phyloP scores from a whole-genome alignment of 2,329 filamentous ascomycete species.

The Byssoonygena ceratinophila region DNA sequence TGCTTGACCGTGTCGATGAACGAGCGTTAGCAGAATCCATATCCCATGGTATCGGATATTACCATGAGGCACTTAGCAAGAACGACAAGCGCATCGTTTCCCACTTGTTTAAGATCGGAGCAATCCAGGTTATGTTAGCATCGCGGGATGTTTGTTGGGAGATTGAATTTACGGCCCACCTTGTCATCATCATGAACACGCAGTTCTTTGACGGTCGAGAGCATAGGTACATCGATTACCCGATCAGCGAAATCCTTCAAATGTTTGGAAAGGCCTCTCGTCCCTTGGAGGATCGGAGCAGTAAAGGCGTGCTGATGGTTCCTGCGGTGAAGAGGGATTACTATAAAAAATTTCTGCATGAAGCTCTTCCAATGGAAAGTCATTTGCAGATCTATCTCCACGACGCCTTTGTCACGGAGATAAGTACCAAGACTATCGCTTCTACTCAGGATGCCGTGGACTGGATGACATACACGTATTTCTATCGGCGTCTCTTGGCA shows the following conservation, averaged over 20 bases:
- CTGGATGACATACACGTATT: constrained; percentile 97
- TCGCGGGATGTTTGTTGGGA: constrained; percentile 95
- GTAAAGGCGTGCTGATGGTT: constrained; percentile 91
- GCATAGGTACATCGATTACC: constrained; percentile 94
- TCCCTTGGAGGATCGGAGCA: constrained; percentile 64
- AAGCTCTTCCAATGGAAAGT: constrained; percentile 89
- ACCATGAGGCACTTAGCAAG: constrained; percentile 80
- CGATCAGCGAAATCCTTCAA: constrained; percentile 83
- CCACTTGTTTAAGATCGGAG: constrained; percentile 79
- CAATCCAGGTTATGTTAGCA: constrained; percentile 73
- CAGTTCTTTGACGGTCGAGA: constrained; percentile 95
- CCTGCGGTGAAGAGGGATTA: constrained; percentile 90
- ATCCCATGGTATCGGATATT: constrained; percentile 91
- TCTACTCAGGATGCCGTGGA: constrained; percentile 95
- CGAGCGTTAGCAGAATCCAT: constrained; percentile 78
- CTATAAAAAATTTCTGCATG: constrained; percentile 97
- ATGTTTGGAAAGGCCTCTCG: constrained; percentile 94
- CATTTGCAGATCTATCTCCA: constrained; percentile 84
- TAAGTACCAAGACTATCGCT: constrained; percentile 89
- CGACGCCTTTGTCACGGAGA: constrained; percentile 93
- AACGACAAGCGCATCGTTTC: constrained; percentile 91
- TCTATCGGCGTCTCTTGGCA: constrained; percentile 85
- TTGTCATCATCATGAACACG: constrained; percentile 94
- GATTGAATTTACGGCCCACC: constrained; percentile 72
- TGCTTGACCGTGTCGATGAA: constrained; percentile 76